Base-by-base conservation (phyloP, 179 eudicot species). In the Heliamphora pulchella region DNA sequence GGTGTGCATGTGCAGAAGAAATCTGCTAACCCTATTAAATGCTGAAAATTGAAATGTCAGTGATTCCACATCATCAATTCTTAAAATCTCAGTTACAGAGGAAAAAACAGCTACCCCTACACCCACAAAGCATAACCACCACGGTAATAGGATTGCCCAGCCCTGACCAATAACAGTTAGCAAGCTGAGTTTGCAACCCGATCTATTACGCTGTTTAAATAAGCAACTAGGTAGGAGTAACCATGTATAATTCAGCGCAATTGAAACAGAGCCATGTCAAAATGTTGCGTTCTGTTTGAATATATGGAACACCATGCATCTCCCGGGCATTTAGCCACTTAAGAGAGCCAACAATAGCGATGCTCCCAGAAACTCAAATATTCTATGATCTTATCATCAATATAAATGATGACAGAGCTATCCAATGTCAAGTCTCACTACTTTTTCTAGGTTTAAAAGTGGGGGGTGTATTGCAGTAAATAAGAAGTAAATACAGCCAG, bases 141-240 rank as follows among this genome's bases (percentile, higher is more conserved):
- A 69, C 9, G 22, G 17, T 17, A 70, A 46, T 11, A 8, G n/a
- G 51, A 8, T 15, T n/a, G 72, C 18, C 1, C n/a, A 18, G 14
- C 48, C 72, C 14, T 68, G 51, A 51, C 72, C 72, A 68, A 67
- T 50, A 67, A 67, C 17, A 68, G 72, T 6, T n/a, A 44, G 31
- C 1, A 0, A 6, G 55, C 55, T 44, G 74, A 70, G 13, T n/a
- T 2, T 13, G 74, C 55, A 46, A 70, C 74, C 54, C 17, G 39
- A 8, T 70, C 31, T 7, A 46, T 70, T 70, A 15, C 47, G 54
- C 20, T 13, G 31, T 17, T 46, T 20, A 70, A 44, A 47, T 7
- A 47, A 47, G 74, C 22, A 47, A 70, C 74, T 6, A 47, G 74
- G 47, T 47, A 70, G 39, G 53, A 43, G 20, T 15, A 69, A 69